Conservation (phyloP, 1,284 basidiomycete genomes). For the Phellopilus nigrolimitatus region DNA sequence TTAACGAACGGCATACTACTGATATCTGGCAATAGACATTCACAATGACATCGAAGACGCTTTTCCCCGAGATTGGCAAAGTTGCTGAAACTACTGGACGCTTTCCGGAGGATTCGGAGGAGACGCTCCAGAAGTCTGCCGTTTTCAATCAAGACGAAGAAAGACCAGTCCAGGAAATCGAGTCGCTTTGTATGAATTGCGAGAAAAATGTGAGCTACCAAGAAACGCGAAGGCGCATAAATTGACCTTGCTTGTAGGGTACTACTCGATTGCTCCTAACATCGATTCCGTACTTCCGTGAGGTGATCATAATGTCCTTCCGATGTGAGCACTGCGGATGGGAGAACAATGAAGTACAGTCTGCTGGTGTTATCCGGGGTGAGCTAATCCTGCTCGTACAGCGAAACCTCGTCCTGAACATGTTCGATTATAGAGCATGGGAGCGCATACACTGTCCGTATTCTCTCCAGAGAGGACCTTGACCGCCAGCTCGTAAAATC, state of each 20-base stretch:
- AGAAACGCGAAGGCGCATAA: not conserved
- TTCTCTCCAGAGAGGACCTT: constrained; percentile 75
- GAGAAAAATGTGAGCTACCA: constrained; percentile 66
- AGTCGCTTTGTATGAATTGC: constrained; percentile 94
- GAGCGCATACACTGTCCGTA: constrained; percentile 74
- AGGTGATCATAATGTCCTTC: constrained; percentile 97
- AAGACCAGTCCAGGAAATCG: constrained; percentile 75
- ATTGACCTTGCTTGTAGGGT: constrained; percentile 49
- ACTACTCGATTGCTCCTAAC: constrained; percentile 90
- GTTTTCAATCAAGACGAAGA: constrained; percentile 45
- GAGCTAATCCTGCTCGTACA: constrained; percentile 25
- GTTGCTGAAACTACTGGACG: constrained; percentile 38
- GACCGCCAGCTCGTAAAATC: constrained; percentile 95
- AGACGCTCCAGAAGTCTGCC: constrained; percentile 20
- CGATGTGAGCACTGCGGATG: constrained; percentile 90
- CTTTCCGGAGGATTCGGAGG: constrained; percentile 26
- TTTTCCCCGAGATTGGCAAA: constrained; percentile 46
- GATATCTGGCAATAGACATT: too few species aligned
- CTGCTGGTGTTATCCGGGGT: constrained; percentile 87
- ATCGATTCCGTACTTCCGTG: constrained; percentile 92
- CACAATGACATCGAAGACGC: constrained; percentile 25
- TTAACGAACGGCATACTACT: too few species aligned
- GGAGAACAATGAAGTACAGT: constrained; percentile 93
- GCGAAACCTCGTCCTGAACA: not conserved
- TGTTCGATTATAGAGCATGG: constrained; percentile 49